Base-by-base conservation (phyloP, 2,329 filamentous ascomycete species). In the Huntiella bhutanensis region DNA sequence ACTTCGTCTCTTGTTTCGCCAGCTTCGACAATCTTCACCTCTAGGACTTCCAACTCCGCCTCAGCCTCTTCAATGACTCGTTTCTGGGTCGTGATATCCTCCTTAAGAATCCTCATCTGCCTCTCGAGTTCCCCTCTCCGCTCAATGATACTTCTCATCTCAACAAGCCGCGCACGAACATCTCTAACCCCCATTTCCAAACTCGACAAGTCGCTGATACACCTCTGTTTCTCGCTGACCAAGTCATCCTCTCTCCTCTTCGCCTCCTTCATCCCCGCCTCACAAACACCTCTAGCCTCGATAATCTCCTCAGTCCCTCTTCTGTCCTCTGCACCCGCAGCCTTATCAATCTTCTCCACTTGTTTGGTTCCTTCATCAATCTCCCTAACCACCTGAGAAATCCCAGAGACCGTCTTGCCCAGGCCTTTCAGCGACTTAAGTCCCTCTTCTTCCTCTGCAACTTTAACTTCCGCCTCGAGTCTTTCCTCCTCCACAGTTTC, bases 161-260 rank as follows among this genome's bases (percentile, higher is more conserved):
- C 73, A 54, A 71, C 78, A 44, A 95, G 68, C 52, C 81, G 81
- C 56, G 79, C 80, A 50, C 71, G 75, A 36, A 82, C 65, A 59
- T 92, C 82, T 55, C 82, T 80, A 49, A 77, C 70, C 56, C 91
- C 78, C 4, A 91, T 68, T 60, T 95, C 85, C 19, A 92, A 66
- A 12, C 68, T 66, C 52, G 71, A 80, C 47, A 91, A 70, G 33
- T 75, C 66, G 52, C 75, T 75, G 49, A 77, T 77, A 46, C 75
- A 70, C 35, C 81, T 75, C 53, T 94, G 82, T 53, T 74, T 77
- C 33, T 91, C 83, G 10, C 63, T 64, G 1, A 70, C 73, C 32
- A 92, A 62, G 54, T 81, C 82, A 5, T 70, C 62, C 10, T 88
- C 68, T 38, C 67, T 71, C 37, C 67, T 67, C 56, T 82, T 85